A percentile compares a stretch with the other conserved stretches of the same genome.
These are phyloP conservation scores for Euphorbia tirucalli DNA, from an alignment of 345 rosid species.

Conservation along the genomic window DNA sequence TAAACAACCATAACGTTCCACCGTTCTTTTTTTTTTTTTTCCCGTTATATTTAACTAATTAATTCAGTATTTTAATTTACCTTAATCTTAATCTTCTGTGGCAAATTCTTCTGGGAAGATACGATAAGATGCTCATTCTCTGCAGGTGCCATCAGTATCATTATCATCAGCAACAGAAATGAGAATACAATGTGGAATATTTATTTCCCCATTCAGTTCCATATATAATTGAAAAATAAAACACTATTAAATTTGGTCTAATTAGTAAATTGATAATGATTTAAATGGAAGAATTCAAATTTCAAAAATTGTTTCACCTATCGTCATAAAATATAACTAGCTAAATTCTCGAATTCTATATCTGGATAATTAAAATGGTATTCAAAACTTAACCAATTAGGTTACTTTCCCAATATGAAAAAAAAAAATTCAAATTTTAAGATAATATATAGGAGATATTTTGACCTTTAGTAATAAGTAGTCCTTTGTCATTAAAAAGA, in stretches of 20 bases:
- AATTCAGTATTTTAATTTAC: slow-evolving; percentile 14
- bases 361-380: too few relatives aligned
- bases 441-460: not conserved
- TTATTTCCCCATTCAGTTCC: too few relatives aligned
- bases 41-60: too few relatives aligned
- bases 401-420: not conserved
- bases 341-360: too few relatives aligned
- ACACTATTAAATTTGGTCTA: too few relatives aligned
- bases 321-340: not conserved
- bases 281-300: not conserved
- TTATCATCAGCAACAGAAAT: not conserved
- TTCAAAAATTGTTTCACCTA: not conserved
- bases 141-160: slow-evolving; percentile 19
- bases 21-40: not conserved
- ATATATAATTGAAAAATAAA: too few relatives aligned
- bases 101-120: slow-evolving; percentile 23
- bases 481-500: slow-evolving; percentile 14
- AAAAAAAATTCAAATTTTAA: too few relatives aligned
- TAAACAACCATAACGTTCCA: slow-evolving; percentile 6
- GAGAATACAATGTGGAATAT: too few relatives aligned
- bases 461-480: not conserved
- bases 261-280: too few relatives aligned
- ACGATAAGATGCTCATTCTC: slow-evolving; percentile 14
- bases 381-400: too few relatives aligned
- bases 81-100: slow-evolving; percentile 17